Base-by-base conservation (phyloP, 164 flowering plant species). In the Magnolia kwangsiensis region DNA sequence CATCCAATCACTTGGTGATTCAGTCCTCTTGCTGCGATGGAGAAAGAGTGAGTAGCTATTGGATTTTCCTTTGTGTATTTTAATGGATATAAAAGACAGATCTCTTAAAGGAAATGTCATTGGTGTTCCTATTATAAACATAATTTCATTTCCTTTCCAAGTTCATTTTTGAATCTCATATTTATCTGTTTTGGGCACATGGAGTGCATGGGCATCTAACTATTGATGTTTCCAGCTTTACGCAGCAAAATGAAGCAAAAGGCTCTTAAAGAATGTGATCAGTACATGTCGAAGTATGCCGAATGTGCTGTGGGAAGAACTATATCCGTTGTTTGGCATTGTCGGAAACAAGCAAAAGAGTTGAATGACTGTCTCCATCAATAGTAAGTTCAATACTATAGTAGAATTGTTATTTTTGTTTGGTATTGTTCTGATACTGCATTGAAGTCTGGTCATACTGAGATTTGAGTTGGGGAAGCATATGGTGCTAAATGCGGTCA, bases 241-340 rank as follows among this genome's bases (percentile, higher is more conserved):
- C 91, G 95, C 69, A 95, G 98, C 86, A 95, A 93, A 83, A 93
- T 95, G 99, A 93, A 95, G 87, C 84, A 84, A 80, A 93, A 91
- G 86, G 99, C 99, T 8, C 85, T 93, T 66, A 91, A 92, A 71
- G 90, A 91, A 84, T 95, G 99, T 69, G 91, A 87, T 18, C 67
- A 72, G 1, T 90, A 82, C 76, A 80, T 91, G 49, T 79, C 89
- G 59, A 92, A 85, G 79, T 95, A 91, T 83, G 98, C 96, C 24
- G 88, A 92, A 79, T 95, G 99, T 77, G 92, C 95, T 50, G 8
- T 77, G 9, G 99, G 98, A 73, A 92, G 89, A 81, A 93, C 98
- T 1, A 1, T 93, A 14, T 91, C 98, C 0, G 88, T 90, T 75
- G 88, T 91, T 63, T 93, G 95, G 97, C 80, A 86, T 70, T 95